Percentiles rank a stretch among this genome's conserved stretches.
phyloP scores from a whole-genome alignment of 2,329 filamentous ascomycete genomes.

The Microsporum ferrugineum region DNA sequence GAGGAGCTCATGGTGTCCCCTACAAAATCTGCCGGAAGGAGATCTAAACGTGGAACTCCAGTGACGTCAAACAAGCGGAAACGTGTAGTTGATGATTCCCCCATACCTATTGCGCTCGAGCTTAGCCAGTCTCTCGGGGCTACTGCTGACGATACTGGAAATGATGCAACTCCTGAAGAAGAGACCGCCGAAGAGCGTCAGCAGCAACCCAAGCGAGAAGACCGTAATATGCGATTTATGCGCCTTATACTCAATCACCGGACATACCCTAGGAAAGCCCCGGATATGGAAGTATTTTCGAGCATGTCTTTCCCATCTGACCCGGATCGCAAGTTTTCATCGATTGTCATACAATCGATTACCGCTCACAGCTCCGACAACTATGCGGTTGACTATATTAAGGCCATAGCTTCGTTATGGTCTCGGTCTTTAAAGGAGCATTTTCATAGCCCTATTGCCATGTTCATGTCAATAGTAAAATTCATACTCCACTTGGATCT shows the following conservation, averaged over 20 bases:
- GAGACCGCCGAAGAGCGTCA: constrained; percentile 18
- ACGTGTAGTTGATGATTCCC: constrained; percentile 43
- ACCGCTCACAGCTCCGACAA: constrained; percentile 33
- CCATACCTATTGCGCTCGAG: constrained; percentile 36
- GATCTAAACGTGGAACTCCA: constrained; percentile 43
- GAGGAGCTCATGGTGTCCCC: constrained; percentile 48
- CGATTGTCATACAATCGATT: constrained; percentile 43
- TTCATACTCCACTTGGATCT: constrained; percentile 32
- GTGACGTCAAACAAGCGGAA: constrained; percentile 49
- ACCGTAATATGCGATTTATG: constrained; percentile 32
- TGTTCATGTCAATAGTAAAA: constrained; percentile 33
- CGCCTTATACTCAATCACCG: constrained; percentile 47
- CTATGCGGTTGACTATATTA: constrained; percentile 40
- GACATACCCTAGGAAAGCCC: constrained; percentile 37
- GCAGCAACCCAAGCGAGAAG: constrained; percentile 14
- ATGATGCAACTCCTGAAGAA: constrained; percentile 17
- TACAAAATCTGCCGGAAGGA: constrained; percentile 36
- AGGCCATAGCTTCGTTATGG: constrained; percentile 45
- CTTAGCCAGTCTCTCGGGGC: constrained; percentile 21
- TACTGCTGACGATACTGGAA: constrained; percentile 13
- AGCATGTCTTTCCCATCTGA: constrained; percentile 44
- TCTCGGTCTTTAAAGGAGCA: constrained; percentile 44
- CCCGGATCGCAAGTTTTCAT: constrained; percentile 39
- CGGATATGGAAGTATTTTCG: constrained; percentile 45
- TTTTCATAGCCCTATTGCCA: constrained; percentile 35